phyloP scores from a whole-genome alignment of 345 rosid genomes.

The Citrus mangshanensis region DNA sequence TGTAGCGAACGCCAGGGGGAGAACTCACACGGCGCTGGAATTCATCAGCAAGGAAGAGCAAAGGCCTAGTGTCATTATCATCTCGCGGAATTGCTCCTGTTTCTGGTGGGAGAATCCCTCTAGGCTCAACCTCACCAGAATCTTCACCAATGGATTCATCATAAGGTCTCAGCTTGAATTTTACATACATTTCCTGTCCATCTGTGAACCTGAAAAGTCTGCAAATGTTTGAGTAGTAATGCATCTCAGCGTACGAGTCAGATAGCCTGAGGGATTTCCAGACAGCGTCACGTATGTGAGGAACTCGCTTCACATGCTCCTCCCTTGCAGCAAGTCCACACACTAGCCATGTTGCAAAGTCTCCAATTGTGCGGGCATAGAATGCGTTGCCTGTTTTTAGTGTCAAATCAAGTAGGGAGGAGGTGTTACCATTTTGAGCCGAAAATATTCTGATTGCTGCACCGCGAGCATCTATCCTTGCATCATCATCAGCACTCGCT shows the following conservation, averaged over 20 bases:
- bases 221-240: constrained; percentile 57
- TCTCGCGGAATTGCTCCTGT: constrained; percentile 69
- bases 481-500: constrained; percentile 74
- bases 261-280: constrained; percentile 56
- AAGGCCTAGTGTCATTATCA: constrained; percentile 47
- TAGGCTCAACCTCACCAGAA: constrained; percentile 57
- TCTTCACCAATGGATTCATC: constrained; percentile 46
- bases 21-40: constrained; percentile 48
- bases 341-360: constrained; percentile 67
- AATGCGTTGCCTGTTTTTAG: constrained; percentile 68
- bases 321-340: constrained; percentile 72
- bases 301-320: constrained; percentile 47
- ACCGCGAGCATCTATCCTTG: constrained; percentile 66
- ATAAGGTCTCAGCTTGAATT: constrained; percentile 55
- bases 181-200: constrained; percentile 62
- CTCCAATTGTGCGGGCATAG: constrained; percentile 58
- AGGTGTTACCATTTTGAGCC: constrained; percentile 9
- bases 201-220: constrained; percentile 54
- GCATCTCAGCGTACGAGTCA: constrained; percentile 47
- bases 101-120: constrained; percentile 70
- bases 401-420: constrained; percentile 55
- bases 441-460: constrained; percentile 54
- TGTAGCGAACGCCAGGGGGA: constrained; percentile 44
- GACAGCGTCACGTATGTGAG: constrained; percentile 59
- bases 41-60: constrained; percentile 61